Percentiles rank a stretch among this genome's conserved stretches.
These are phyloP conservation scores for Leptomonas pyrrhocoris DNA, from an alignment of 208 protist genomes.

Conservation along the genomic window DNA sequence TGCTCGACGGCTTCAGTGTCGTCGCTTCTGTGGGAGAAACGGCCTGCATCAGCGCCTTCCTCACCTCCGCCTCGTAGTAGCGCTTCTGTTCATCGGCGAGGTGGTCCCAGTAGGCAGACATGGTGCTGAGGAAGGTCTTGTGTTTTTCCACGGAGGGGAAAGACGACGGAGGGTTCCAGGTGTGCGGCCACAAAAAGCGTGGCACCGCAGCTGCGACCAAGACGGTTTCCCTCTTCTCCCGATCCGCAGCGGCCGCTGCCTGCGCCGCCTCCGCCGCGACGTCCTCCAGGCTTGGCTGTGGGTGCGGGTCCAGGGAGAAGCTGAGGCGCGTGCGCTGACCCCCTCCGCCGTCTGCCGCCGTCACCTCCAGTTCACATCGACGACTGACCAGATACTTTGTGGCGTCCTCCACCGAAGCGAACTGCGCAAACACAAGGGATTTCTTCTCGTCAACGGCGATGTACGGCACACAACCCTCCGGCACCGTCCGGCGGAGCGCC, in stretches of 20 bases:
- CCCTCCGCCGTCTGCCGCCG: constrained; percentile 33
- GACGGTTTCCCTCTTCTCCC: constrained; percentile 1
- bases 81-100: constrained; percentile 67
- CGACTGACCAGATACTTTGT: constrained; percentile 53
- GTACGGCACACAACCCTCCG: constrained; percentile 7
- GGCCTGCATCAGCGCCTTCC: constrained; percentile 39
- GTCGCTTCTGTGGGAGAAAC: neutral
- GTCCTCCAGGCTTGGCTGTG: constrained; percentile 13
- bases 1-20: neutral
- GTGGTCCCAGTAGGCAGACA: constrained; percentile 73
- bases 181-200: constrained; percentile 40
- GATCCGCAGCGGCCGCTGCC: constrained; percentile 2
- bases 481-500: constrained; percentile 17
- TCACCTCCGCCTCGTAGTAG: constrained; percentile 83
- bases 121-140: constrained; percentile 52
- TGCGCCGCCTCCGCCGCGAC: constrained; percentile 16
- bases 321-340: constrained; percentile 18
- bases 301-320: constrained; percentile 24
- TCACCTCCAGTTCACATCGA: constrained; percentile 29
- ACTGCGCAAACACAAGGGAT: constrained; percentile 37
- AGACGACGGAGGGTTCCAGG: constrained; percentile 49
- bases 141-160: constrained; percentile 58
- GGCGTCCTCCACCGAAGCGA: constrained; percentile 53
- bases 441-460: constrained; percentile 11
- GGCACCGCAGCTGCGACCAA: constrained; percentile 24